Evolutionary conservation across 805 yeast genomes (phyloP).

Genomic region (Blastobotrys peoriensis): DNA sequence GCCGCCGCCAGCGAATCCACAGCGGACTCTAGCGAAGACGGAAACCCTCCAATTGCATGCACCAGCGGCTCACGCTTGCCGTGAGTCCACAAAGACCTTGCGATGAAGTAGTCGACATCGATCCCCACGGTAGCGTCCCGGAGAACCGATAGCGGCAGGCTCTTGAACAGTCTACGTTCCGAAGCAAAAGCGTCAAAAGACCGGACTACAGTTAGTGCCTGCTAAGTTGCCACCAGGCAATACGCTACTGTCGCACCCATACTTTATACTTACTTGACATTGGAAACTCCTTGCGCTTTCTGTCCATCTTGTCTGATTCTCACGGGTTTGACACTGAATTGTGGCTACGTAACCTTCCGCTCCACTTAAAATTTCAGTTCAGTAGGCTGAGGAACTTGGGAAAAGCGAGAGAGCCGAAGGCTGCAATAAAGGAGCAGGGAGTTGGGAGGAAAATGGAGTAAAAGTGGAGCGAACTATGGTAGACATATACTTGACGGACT

Average conservation of each 20-base stretch:
- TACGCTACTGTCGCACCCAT: neutral
- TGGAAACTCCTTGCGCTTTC: neutral
- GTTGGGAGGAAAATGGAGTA: no score
- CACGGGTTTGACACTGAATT: no score
- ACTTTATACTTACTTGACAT: neutral
- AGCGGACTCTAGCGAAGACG: slow-evolving; percentile 50
- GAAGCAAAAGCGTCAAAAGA: slow-evolving; percentile 63
- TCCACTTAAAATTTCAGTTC: no score
- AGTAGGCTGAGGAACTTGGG: no score
- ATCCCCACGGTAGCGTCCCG: slow-evolving; percentile 70
- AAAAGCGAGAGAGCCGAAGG: no score
- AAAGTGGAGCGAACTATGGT: no score
- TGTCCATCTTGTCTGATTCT: neutral
- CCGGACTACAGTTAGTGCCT: slow-evolving; percentile 32
- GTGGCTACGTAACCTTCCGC: no score
- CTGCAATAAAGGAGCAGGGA: no score
- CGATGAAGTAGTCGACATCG: slow-evolving; percentile 69
- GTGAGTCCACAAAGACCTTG: slow-evolving; percentile 45
- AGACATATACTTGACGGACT: no score
- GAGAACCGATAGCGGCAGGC: slow-evolving; percentile 58
- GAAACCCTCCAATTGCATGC: slow-evolving; percentile 79
- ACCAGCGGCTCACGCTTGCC: slow-evolving; percentile 60
- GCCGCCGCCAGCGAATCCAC: slow-evolving; percentile 58
- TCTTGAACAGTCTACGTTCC: slow-evolving; percentile 58
- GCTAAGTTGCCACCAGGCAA: slow-evolving; percentile 1